Base-by-base conservation (phyloP, 2,329 filamentous ascomycete genomes). In the Macrophomina phaseolina region DNA sequence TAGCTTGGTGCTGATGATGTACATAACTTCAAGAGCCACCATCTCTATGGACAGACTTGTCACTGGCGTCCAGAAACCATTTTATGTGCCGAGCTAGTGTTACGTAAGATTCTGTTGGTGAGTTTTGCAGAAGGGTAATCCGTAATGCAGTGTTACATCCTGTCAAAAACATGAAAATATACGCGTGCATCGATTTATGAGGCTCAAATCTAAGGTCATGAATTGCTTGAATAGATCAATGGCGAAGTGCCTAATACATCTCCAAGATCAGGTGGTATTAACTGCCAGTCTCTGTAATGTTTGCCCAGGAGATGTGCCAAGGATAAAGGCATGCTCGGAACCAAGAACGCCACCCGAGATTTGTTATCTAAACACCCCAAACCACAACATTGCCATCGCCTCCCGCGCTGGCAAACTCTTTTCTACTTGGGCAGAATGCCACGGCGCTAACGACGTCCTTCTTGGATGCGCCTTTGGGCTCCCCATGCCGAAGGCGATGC, bases 401-500 rank as follows among this genome's bases (percentile, higher is more conserved):
- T 40, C 82, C 83, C 45, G 79, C 83, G 73, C 82, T 84, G 23
- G 78, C 80, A 81, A 81, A 84, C 68, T 82, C 80, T 70, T 78
- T 80, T 46, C 81, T 76, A 48, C 75, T 72, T 67, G 77, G 75
- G 71, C 83, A 84, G 71, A 82, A 83, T 0, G 81, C 79, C 14
- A 85, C 81, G 38, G 81, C 81, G 70, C 79, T 79, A 2, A 84
- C 82, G 8, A 84, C 78, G 53, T 82, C 78, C 67, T 77, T 82
- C 70, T 81, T 82, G 49, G 70, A 69, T 4, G 73, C 66, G 40
- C 74, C 75, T n/a, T 71, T 73, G 71, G 74, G 73, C 53, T 74
- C 71, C 4, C 74, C 75, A 67, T 84, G 82, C 42, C 76, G 79
- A 5, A 97, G 79, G 70, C 82, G 87, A 38, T 90, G 87, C 67